Evolutionary conservation across 2,329 filamentous ascomycete species (phyloP).

Genomic region (Elsinoe australis): DNA sequence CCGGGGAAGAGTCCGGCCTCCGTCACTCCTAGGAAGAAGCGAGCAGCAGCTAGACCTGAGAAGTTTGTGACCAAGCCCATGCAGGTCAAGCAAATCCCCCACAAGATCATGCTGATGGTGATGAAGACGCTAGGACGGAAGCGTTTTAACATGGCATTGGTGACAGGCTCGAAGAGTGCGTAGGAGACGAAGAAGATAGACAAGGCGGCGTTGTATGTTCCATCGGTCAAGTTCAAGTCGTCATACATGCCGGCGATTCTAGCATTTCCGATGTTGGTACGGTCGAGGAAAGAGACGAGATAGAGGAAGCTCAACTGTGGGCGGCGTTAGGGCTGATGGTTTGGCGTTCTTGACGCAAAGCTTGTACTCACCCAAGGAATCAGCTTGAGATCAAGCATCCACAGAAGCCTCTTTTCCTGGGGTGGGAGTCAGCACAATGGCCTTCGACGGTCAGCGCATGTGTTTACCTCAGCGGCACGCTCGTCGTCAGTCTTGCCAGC

Average conservation of each 20-base stretch:
- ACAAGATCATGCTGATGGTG: conserved; percentile 67
- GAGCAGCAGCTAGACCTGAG: conserved; percentile 25
- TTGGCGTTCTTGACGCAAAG: background rate
- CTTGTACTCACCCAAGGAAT: conserved; percentile 48
- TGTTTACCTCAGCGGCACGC: conserved; percentile 35
- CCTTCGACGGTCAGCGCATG: conserved; percentile 45
- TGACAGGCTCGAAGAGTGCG: conserved; percentile 66
- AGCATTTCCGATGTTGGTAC: conserved; percentile 73
- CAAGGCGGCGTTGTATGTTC: conserved; percentile 65
- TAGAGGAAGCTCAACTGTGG: conserved; percentile 61
- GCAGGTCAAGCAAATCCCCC: conserved; percentile 62
- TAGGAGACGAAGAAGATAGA: conserved; percentile 87
- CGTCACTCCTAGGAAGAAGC: conserved; percentile 29
- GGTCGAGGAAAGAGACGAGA: conserved; percentile 60
- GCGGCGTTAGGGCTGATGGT: background rate
- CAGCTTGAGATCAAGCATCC: conserved; percentile 54
- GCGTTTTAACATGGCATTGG: conserved; percentile 72
- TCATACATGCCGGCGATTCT: conserved; percentile 50
- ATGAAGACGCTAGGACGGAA: conserved; percentile 71
- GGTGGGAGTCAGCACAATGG: background rate
- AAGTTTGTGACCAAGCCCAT: conserved; percentile 24
- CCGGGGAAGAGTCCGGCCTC: conserved; percentile 51
- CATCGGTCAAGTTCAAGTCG: conserved; percentile 55
- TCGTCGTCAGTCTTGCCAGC: conserved; percentile 58
- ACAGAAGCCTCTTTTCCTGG: conserved; percentile 55